Evolutionary conservation across 2,329 filamentous ascomycete genomes (phyloP).

Genomic region (Fusarium sp.): DNA sequence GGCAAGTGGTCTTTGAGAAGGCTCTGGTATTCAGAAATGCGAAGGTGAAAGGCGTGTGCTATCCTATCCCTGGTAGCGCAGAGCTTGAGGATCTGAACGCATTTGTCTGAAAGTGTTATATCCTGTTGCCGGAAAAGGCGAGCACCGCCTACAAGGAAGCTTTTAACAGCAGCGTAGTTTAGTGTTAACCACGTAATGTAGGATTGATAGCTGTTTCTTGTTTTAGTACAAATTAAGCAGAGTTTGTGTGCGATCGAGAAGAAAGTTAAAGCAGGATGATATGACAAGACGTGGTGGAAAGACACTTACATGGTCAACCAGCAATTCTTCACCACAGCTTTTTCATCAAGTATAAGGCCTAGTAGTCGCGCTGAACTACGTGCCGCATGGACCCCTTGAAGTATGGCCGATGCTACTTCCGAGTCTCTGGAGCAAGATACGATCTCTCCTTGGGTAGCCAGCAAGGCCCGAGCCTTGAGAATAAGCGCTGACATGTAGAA

Average conservation of each 20-base stretch:
- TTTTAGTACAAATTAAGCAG: not conserved
- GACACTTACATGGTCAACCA: not conserved
- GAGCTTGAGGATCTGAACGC: not conserved
- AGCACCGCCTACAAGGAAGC: not conserved
- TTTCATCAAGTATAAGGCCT: fast-evolving
- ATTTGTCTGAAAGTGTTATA: not conserved
- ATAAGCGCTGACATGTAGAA: not conserved
- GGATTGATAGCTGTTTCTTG: not conserved
- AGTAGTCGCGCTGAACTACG: not conserved
- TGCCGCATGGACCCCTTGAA: not conserved
- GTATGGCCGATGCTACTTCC: fast-evolving
- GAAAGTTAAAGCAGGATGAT: too few relatives aligned
- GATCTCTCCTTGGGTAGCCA: not conserved
- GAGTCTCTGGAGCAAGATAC: not conserved
- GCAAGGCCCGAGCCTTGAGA: not conserved
- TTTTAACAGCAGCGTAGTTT: not conserved
- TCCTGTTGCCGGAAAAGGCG: not conserved
- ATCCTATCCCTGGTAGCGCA: not conserved
- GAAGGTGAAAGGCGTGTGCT: not conserved
- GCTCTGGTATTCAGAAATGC: fast-evolving
- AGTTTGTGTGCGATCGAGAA: not conserved
- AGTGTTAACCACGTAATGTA: not conserved
- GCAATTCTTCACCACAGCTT: not conserved
- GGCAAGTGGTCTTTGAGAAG: fast-evolving
- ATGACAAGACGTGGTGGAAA: fast-evolving